Evolutionary conservation across 768 basidiomycete genomes (phyloP).

Genomic region (Serendipita sp.): DNA sequence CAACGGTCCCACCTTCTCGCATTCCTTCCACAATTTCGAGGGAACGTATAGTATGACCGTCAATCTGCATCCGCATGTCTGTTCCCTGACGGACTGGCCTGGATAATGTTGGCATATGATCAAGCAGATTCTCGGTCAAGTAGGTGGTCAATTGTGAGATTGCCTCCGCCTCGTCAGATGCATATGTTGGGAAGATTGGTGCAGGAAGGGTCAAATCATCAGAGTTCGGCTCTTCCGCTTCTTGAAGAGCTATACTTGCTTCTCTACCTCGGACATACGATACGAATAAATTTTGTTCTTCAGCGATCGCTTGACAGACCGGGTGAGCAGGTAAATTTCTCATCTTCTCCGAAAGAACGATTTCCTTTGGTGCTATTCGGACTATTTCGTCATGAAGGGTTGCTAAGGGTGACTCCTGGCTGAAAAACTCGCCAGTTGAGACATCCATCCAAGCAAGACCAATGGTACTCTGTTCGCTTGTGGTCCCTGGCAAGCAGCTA

Average conservation of each 20-base stretch:
- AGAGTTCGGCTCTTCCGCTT: constrained; percentile 1
- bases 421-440: constrained; percentile 87
- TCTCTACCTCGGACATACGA: neutral
- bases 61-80: constrained; percentile 66
- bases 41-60: constrained; percentile 76
- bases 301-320: constrained; percentile 31
- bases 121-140: constrained; percentile 52
- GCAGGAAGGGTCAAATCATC: neutral
- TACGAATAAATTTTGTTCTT: constrained; percentile 24
- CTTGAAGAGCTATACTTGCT: neutral
- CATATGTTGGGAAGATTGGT: neutral
- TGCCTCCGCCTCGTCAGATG: constrained; percentile 35
- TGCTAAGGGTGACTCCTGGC: constrained; percentile 39
- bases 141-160: constrained; percentile 47
- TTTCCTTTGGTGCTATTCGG: constrained; percentile 65
- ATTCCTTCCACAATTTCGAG: constrained; percentile 67
- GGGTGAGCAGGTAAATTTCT: constrained; percentile 27
- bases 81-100: constrained; percentile 40
- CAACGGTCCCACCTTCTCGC: constrained; percentile 54
- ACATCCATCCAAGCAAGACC: constrained; percentile 91
- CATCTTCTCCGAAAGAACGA: constrained; percentile 43
- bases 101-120: constrained; percentile 54
- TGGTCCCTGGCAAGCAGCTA: constrained; percentile 14
- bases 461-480: constrained; percentile 11
- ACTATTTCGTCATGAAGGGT: constrained; percentile 65